phyloP scores from a whole-genome alignment of 495 filamentous ascomycete species.

The Pseudomonodictys pantanalensis region DNA sequence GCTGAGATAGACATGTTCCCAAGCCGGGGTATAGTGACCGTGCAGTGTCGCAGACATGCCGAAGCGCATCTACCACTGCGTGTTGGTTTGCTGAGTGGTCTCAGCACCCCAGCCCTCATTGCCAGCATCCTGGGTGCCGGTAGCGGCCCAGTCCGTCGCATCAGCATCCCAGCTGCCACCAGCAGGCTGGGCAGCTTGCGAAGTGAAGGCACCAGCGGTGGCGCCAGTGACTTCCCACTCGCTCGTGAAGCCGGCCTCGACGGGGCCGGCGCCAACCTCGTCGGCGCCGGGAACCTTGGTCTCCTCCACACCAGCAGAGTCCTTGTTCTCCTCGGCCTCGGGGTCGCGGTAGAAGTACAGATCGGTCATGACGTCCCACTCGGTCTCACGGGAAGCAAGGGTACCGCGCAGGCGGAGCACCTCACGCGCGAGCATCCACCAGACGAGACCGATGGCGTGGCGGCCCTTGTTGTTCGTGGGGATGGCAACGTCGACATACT shows the following conservation, averaged over 20 bases:
- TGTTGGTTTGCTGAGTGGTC: conserved; percentile 40
- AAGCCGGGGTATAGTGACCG: not conserved
- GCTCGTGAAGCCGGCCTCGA: conserved; percentile 73
- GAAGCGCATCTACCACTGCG: conserved; percentile 57
- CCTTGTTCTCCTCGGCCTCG: conserved; percentile 96
- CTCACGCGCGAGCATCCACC: conserved; percentile 99
- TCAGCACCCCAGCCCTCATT: conserved; percentile 69
- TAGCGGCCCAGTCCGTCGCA: conserved; percentile 68
- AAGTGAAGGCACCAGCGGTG: conserved; percentile 60
- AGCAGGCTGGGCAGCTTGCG: conserved; percentile 55
- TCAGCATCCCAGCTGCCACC: conserved; percentile 75
- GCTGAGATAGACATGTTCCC: not conserved
- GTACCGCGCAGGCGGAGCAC: conserved; percentile 97
- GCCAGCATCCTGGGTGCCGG: conserved; percentile 45
- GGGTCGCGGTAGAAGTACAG: conserved; percentile 99
- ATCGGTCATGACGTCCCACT: conserved; percentile 99
- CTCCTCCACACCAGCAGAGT: conserved; percentile 50
- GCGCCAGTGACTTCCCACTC: conserved; percentile 73
- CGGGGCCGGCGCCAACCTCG: conserved; percentile 74
- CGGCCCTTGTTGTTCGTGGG: conserved; percentile 99
- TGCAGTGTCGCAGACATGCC: not conserved
- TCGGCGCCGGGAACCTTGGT: conserved; percentile 70
- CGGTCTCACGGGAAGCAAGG: conserved; percentile 84
- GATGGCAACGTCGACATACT: conserved; percentile 99
- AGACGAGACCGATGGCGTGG: conserved; percentile 95